A percentile compares a stretch with the other conserved stretches of the same genome.
These are phyloP conservation scores for Umbelopsis vinacea DNA, from an alignment of 192 early-diverging fungal genomes.

Conservation along the genomic window DNA sequence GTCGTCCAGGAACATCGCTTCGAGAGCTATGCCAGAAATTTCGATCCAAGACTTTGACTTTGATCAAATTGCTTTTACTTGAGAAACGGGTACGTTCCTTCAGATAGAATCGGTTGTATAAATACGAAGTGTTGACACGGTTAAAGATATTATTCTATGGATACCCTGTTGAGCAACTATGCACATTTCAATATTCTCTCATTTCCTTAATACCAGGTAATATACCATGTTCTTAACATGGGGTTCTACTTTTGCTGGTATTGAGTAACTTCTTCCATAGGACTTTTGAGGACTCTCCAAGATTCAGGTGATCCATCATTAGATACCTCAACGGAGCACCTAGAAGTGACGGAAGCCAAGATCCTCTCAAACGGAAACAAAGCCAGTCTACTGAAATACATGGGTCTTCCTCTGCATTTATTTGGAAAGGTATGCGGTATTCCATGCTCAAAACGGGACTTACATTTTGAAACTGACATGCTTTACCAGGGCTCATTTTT, in stretches of 20 bases:
- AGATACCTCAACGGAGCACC: conserved; percentile 33
- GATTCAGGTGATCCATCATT: conserved; percentile 53
- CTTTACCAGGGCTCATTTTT: conserved; percentile 69
- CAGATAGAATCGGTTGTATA: no score
- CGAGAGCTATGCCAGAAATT: conserved; percentile 74
- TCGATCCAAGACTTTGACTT: conserved; percentile 73
- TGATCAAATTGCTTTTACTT: conserved; percentile 77
- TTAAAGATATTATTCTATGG: conserved; percentile 79
- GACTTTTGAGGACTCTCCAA: conserved; percentile 48
- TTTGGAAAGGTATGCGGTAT: conserved; percentile 59
- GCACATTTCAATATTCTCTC: conserved; percentile 79
- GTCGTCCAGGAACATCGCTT: conserved; percentile 62
- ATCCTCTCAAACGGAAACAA: conserved; percentile 47
- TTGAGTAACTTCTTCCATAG: neutral
- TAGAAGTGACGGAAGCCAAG: conserved; percentile 30
- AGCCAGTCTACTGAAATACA: conserved; percentile 49
- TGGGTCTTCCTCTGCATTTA: conserved; percentile 62
- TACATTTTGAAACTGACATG: neutral
- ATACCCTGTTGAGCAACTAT: conserved; percentile 77
- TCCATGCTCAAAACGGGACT: neutral
- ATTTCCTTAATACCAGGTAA: conserved; percentile 75
- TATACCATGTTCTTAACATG: no score
- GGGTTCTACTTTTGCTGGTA: no score
- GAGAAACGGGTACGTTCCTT: conserved; percentile 63
- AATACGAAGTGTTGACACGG: neutral